A percentile compares a stretch with the other conserved stretches of the same genome.
Evolutionary conservation across 202 grass and related monocot genomes (phyloP).

Genomic region (Carex arenaria): DNA sequence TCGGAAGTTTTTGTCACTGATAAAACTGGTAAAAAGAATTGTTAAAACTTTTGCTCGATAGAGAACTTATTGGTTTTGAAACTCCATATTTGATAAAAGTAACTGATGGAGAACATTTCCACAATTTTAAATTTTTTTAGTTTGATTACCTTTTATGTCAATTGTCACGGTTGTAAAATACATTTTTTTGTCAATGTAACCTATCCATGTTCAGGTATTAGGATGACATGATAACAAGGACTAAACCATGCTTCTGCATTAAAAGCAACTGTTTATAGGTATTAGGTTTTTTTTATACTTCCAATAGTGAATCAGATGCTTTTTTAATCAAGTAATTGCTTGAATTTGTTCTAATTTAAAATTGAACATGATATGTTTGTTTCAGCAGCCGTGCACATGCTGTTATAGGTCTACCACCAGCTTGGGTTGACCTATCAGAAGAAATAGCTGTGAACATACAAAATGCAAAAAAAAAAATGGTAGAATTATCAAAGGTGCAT

Average conservation of each 20-base stretch:
- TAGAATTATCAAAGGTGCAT: conserved; percentile 35
- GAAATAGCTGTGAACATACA: conserved; percentile 47
- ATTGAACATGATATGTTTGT: conserved; percentile 13
- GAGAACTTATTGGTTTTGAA: not conserved
- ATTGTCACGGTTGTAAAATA: not conserved
- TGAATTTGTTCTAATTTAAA: not conserved
- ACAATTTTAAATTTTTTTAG: not conserved
- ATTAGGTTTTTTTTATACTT: not conserved
- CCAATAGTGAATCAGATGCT: not conserved
- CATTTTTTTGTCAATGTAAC: not conserved
- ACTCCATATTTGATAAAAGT: not conserved
- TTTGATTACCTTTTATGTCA: not conserved
- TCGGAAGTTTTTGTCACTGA: not conserved
- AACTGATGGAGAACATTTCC: not conserved
- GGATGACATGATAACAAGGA: not conserved
- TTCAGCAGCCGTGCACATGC: conserved; percentile 23
- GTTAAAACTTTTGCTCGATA: not conserved
- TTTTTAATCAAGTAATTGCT: not conserved
- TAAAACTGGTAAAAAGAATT: not conserved
- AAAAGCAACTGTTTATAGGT: not conserved
- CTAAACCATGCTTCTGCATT: not conserved
- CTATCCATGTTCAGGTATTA: not conserved
- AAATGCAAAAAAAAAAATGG: conserved; percentile 37
- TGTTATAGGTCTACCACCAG: conserved; percentile 33
- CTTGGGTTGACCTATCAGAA: conserved; percentile 45